Evolutionary conservation across 768 basidiomycete species (phyloP), one percentile per base, ranked within the genome.

Genomic region (Cystofilobasidium ferigula): DNA sequence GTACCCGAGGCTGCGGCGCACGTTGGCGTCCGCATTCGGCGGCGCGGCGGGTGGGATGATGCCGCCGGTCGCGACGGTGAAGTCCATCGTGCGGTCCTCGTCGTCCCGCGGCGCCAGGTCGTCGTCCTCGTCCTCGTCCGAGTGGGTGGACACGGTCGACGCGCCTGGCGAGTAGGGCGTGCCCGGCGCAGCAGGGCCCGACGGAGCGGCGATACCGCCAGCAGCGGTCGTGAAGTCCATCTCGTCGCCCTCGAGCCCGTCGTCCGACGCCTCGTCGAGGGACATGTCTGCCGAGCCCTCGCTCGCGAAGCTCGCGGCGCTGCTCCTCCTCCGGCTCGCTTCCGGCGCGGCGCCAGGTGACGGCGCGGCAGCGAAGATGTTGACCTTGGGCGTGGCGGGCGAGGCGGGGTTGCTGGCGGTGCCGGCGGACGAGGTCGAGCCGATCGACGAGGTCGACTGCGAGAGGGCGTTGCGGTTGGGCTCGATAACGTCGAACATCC

Each of bases 11-110:
- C 72, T 71, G 4, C 64, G 63, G 10, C 74, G 70, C 26, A 64
- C 63, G 20, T 65, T 67, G 22, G 74, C 75, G n/a, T 72, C 71
- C 16, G 47, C 47, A 4, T n/a, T 45, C 30, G 64, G 67, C 14
- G 76, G 76, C 8, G 76, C 72, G 12, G 71, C 58, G 45, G 65
- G 63, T 8, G 75, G 75, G 32, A 77, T 69, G 51, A 74, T 56
- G 9, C 75, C 75, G 14, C 75, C 76, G 20, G 75, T 69, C 10
- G 74, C 73, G 26, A 76, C 71, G 7, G 76, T 77, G 65, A 77
- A 77, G 60, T 77, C 76, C 72, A 77, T 75, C 2, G 75, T 76
- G 48, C 48, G 48, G 38, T 69, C 63, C 32, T 67, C 60, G 22
- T 58, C 58, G 24, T 59, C 59, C n/a, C 36, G 45, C n/a, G 45